phyloP scores from a whole-genome alignment of 805 yeast genomes.

The Cyberlindnera bimundalis region DNA sequence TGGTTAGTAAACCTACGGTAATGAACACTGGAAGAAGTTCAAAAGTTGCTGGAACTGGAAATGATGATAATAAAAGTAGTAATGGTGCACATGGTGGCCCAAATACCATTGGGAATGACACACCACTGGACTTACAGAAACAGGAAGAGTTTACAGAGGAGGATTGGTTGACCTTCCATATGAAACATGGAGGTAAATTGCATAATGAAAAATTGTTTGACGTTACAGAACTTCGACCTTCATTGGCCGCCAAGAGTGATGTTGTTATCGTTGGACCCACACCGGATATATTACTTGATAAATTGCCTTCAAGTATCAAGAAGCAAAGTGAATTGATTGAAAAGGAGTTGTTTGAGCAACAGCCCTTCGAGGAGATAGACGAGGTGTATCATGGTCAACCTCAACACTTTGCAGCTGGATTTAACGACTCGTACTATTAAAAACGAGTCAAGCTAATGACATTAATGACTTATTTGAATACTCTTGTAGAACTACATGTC shows the following conservation, averaged over 20 bases:
- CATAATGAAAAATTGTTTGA: conserved; percentile 22
- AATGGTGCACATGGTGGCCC: too few species aligned
- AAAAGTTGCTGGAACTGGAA: too few species aligned
- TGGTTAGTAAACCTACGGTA: conserved; percentile 30
- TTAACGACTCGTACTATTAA: background rate
- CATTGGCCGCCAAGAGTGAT: conserved; percentile 14
- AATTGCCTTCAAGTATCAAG: conserved; percentile 15
- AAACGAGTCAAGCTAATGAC: too few species aligned
- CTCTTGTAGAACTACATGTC: background rate
- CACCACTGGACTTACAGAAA: background rate
- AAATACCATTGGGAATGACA: too few species aligned
- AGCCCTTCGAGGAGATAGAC: background rate
- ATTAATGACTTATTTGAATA: too few species aligned
- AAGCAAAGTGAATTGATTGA: conserved; percentile 3
- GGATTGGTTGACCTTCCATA: conserved; percentile 34
- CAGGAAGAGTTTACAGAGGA: conserved; percentile 24
- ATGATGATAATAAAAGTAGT: too few species aligned
- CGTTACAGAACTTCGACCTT: conserved; percentile 19
- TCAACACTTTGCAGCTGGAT: conserved; percentile 1
- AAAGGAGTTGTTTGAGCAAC: background rate
- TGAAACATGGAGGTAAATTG: conserved; percentile 28
- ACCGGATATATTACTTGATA: conserved; percentile 14
- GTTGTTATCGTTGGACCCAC: conserved; percentile 18
- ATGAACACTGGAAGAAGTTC: conserved; percentile 14
- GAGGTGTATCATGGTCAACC: background rate